These are phyloP conservation scores for Trypanosoma brucei DNA, from an alignment of 208 protist species.

Conservation along the genomic window DNA sequence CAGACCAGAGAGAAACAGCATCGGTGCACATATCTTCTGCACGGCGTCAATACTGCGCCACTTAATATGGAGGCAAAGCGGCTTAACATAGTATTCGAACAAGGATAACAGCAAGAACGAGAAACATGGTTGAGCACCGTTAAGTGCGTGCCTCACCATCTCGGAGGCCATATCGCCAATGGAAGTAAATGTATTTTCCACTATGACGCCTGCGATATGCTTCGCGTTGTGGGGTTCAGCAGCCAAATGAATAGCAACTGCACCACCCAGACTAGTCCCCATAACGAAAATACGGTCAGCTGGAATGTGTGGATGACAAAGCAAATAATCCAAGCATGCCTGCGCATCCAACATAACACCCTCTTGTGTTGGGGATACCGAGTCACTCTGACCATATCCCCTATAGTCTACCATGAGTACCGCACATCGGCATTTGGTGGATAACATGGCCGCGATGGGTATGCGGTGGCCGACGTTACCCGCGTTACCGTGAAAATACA, in stretches of 20 bases:
- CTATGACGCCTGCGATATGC: constrained; percentile 66
- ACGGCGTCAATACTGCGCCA: constrained; percentile 64
- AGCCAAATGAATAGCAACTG: constrained; percentile 82
- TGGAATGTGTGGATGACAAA: constrained; percentile 53
- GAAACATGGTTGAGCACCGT: constrained; percentile 10
- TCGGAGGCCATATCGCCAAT: constrained; percentile 74
- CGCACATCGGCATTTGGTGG: constrained; percentile 43
- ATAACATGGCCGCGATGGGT: constrained; percentile 50
- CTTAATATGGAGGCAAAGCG: constrained; percentile 59
- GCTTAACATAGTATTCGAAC: constrained; percentile 76
- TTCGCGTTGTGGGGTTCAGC: constrained; percentile 30
- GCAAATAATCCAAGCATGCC: constrained; percentile 76
- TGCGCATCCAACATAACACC: constrained; percentile 80
- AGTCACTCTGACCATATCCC: constrained; percentile 78
- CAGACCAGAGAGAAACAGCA: constrained; percentile 79
- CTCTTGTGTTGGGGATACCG: constrained; percentile 50
- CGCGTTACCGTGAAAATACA: constrained; percentile 92
- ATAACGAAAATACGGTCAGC: constrained; percentile 76
- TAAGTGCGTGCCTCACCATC: constrained; percentile 30
- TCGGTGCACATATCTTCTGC: constrained; percentile 29
- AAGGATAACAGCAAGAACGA: constrained; percentile 19
- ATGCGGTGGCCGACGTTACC: constrained; percentile 90
- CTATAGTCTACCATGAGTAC: constrained; percentile 91
- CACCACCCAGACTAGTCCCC: constrained; percentile 88
- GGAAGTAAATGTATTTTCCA: constrained; percentile 91